Base-by-base conservation (phyloP, 768 basidiomycete genomes). In the Mycena belliarum region DNA sequence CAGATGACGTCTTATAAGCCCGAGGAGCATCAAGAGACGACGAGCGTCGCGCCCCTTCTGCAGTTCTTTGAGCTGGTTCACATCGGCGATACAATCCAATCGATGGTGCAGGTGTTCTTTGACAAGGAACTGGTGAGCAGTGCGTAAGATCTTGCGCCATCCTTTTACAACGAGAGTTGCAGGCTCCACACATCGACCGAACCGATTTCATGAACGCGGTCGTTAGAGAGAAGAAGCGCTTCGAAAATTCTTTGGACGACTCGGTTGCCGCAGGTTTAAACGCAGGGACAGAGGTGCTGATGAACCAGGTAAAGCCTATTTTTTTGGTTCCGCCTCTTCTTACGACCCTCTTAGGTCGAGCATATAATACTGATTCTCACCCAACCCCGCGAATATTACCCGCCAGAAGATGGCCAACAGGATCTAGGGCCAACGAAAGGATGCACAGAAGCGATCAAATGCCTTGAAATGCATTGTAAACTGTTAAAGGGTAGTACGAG, bases 51-150 rank as follows among this genome's bases (percentile, higher is more conserved):
- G 1, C 97, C 97, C 0, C 74, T 99, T 3, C 75, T 98, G 38
- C 95, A 98, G 69, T 98, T 98, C 75, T 98, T 99, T 63, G 96
- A 98, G 76, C 79, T 98, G 23, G 96, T 96, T 0, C 97, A 98
- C 74, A 79, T 98, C 16, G 97, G 95, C 1, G 96, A 99, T 68
- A 99, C 93, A 16, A 98, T 98, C 42, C 93, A 96, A 72, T 93
- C 88, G 18, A 98, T 98, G 86, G 86, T 97, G 7, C 95, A 99
- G 65, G 97, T 98, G 2, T 99, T 95, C 71, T 99, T 96, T 68
- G 97, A 98, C 68, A 95, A 95, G 67, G 96, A 97, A 66, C 75
- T 98, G 73, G 93, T 91, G 59, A 24, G 87, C 69, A 8, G 9
- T 57, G 43, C 18, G 41, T 12, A n/a, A n/a, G 21, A 4, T 41